Base-by-base conservation (phyloP, 2,329 filamentous ascomycete genomes). In the Nigrospora sphaerica region DNA sequence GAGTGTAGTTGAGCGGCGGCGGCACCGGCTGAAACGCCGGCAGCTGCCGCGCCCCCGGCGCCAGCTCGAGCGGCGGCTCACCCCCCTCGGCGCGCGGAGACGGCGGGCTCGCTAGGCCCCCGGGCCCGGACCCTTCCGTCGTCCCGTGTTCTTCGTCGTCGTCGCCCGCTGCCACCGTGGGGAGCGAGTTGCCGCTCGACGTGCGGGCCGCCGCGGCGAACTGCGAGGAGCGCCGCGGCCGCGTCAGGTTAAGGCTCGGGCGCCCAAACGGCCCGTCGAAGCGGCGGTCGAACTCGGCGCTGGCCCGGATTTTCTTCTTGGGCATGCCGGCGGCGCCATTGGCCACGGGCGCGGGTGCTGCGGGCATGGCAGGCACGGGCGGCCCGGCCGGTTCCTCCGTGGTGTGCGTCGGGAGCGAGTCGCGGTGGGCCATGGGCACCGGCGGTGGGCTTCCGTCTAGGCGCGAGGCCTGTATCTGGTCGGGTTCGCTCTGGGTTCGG, bases 211-310 rank as follows among this genome's bases (percentile, higher is more conserved):
- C 35, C 39, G 18, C 35, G 32, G 44, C 39, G 18, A 32, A 14
- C 17, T 35, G 37, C 12, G 42, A 42, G 14, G 45, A 47, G 32
- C 40, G 49, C n/a, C 49, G 23, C 23, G 23, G 56, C 51, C 53
- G 46, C 4, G 49, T 39, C 48, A 56, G 55, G 48, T 44, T 48
- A 38, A 59, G 34, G 42, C 56, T 59, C 18, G 55, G 54, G 10
- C 56, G 51, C 14, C 51, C 56, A 31, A 56, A 59, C 7, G 56
- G 56, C 4, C 56, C 56, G 43, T 59, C 56, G 44, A 51, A 59
- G 3, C 56, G 47, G 13, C 55, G 45, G 49, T 59, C 52, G 40
- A 59, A 59, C 17, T 59, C 54, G 34, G 48, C 47, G 41, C 55
- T 57, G 12, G 52, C 47, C 12, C 54, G 49, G 12, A 53, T 50